Evolutionary conservation across 331 rosid genomes (phyloP), one percentile per base, ranked within the genome.

Genomic region (Phaseolus coccineus): DNA sequence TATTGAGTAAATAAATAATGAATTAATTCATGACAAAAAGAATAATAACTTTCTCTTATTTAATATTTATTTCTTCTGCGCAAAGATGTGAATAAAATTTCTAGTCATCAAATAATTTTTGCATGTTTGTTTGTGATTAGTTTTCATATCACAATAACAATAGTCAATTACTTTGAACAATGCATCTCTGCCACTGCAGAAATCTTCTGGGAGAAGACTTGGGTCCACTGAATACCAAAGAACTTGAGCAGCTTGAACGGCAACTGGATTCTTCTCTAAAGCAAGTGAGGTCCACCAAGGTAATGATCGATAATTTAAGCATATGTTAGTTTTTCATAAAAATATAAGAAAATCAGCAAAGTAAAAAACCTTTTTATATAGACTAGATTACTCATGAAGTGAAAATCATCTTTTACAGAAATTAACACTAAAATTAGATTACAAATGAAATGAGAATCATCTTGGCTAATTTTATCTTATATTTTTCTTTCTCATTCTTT

Each of bases 221-320:
- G 81, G 99, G 98, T 28, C 98, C 96, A 25, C 73, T 95, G 35
- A 86, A 85, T 87, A 81, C 97, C 47, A 93, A 90, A 77, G 99
- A 95, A 55, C 97, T 95, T 51, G 99, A 95, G 87, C 97, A 93
- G 92, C 95, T 95, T 78, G 99, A 95, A 86, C 83, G 93, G 70
- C 99, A 95, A 82, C 86, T 95, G 35, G 99, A 93, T 80, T 80
- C 92, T 61, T 93, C 99, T 68, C 86, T 95, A 76, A 95, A 91
- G 88, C 94, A 86, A 83, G 98, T 93, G 40, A 88, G 99, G 69
- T 91, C 94, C 48, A 91, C 94, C n/a, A 93, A 85, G 99, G 99
- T 93, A 87, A 58, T n/a, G 13, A 64, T 16, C n/a, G 42, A 16
- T 42, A 4, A 24, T 52, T 10, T 50, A 16, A 24, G 40, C 10